Base-by-base conservation (phyloP, 2,329 filamentous ascomycete genomes). In the Rugonectria rugulosa region DNA sequence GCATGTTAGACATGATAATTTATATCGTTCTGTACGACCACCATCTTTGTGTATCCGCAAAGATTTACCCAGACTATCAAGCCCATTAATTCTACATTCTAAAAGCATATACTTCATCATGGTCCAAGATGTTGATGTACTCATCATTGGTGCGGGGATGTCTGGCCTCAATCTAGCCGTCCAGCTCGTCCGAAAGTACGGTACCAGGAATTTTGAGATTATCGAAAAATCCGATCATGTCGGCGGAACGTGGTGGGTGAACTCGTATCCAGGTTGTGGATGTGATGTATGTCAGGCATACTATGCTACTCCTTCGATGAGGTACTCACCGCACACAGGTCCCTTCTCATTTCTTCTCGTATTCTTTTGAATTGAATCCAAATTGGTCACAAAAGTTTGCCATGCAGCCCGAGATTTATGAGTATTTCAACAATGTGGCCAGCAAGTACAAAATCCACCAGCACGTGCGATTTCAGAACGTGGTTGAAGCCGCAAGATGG, bases 61-160 rank as follows among this genome's bases (percentile, higher is more conserved):
- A n/a, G n/a, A n/a, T n/a, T n/a, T n/a, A n/a, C n/a, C n/a, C n/a
- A n/a, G n/a, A n/a, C n/a, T n/a, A n/a, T n/a, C n/a, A n/a, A n/a
- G n/a, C n/a, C n/a, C n/a, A n/a, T n/a, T n/a, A n/a, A n/a, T n/a
- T n/a, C n/a, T n/a, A n/a, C 12, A 7, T 3, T 12, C 19, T 10
- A 9, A 24, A 21, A 41, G 11, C 20, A n/a, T 27, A n/a, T n/a
- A n/a, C n/a, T 34, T 21, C 49, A 45, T 21, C 11, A 63, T 63
- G 60, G 8, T 14, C 10, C 34, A 55, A 15, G 57, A 62, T 23
- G 56, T 58, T 10, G 67, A 66, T 12, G 55, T 67, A n/a, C 53
- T 70, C 8, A 66, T 70, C 14, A 69, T 70, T 8, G 68, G 66
- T 7, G 63, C 60, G 2, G 68, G 68, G 14, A 70, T 70, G 61